These are phyloP conservation scores for Cytospora piceicola DNA, from an alignment of 2,329 filamentous ascomycete genomes.

Conservation along the genomic window DNA sequence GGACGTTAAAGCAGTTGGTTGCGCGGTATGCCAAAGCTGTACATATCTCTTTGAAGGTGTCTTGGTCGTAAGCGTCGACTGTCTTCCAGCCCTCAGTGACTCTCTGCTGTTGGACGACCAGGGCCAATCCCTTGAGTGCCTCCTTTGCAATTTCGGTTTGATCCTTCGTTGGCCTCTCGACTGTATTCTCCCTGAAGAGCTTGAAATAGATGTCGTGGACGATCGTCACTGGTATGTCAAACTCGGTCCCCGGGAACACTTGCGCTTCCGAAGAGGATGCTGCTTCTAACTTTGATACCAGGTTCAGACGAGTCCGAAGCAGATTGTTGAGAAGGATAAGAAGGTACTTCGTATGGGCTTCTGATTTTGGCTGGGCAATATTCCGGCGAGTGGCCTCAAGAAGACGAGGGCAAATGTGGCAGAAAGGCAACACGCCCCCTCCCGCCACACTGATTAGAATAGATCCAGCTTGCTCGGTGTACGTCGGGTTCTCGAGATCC, in stretches of 20 bases:
- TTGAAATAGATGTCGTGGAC: constrained; percentile 50
- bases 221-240: constrained; percentile 36
- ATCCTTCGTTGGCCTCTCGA: constrained; percentile 40
- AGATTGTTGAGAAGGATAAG: constrained; percentile 56
- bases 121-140: constrained; percentile 51
- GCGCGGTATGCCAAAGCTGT: constrained; percentile 37
- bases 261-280: constrained; percentile 8
- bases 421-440: constrained; percentile 55
- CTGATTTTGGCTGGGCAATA: constrained; percentile 54
- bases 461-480: constrained; percentile 50
- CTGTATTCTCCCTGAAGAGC: constrained; percentile 41
- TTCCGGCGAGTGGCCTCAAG: constrained; percentile 54
- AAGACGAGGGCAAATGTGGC: constrained; percentile 50
- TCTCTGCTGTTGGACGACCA: constrained; percentile 48
- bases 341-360: constrained; percentile 55
- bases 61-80: constrained; percentile 9
- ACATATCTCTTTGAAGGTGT: constrained; percentile 31
- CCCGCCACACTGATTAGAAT: constrained; percentile 28
- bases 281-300: constrained; percentile 24
- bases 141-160: constrained; percentile 48
- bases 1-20: constrained; percentile 25
- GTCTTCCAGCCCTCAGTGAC: constrained; percentile 32
- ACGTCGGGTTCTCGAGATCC: constrained; percentile 55
- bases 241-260: background rate
- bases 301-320: constrained; percentile 37